Evolutionary conservation across 345 rosid genomes (phyloP).

Genomic region (Citrus glauca): DNA sequence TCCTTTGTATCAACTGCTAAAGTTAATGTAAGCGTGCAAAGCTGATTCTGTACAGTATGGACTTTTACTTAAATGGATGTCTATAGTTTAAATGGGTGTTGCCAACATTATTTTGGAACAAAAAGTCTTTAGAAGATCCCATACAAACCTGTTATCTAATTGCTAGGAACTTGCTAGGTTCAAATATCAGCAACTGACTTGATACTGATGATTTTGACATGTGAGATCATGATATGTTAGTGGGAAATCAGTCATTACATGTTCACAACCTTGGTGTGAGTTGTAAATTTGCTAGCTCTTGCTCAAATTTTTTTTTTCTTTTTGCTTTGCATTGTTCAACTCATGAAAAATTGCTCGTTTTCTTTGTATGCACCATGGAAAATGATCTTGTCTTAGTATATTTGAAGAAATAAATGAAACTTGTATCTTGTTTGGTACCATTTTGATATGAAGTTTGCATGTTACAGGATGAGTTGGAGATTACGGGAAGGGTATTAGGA

Average conservation of each 20-base stretch:
- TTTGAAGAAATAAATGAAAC: background rate
- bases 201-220: background rate
- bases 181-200: background rate
- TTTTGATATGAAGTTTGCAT: slow-evolving; percentile 1
- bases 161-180: background rate
- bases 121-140: background rate
- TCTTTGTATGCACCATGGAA: background rate
- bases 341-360: background rate
- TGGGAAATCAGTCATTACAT: background rate
- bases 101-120: background rate
- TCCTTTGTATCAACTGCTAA: slow-evolving; percentile 66
- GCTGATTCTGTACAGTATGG: background rate
- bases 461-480: slow-evolving; percentile 80
- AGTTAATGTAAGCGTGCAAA: slow-evolving; percentile 38
- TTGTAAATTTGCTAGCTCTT: background rate
- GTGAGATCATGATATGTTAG: background rate
- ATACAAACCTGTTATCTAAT: background rate
- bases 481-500: slow-evolving; percentile 68
- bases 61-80: background rate
- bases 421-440: background rate
- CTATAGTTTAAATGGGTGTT: background rate
- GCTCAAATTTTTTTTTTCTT: background rate
- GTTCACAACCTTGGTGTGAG: background rate
- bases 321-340: background rate
- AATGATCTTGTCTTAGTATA: background rate